phyloP scores from a whole-genome alignment of 225 moss, liverwort and hornwort genomes.

The Rhytidiadelphus loreus region DNA sequence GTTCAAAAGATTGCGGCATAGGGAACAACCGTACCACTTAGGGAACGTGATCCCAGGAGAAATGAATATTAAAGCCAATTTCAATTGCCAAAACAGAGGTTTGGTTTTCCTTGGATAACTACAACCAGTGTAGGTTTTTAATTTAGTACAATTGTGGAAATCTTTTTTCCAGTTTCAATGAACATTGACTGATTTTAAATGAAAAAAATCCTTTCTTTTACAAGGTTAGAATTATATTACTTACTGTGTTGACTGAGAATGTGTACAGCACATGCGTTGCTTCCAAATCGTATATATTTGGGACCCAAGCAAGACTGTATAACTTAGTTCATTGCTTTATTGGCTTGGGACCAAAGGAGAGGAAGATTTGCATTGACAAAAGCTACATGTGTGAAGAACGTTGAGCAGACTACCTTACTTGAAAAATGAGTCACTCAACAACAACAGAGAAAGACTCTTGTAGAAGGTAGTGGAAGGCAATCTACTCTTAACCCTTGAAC shows the following conservation, averaged over 20 bases:
- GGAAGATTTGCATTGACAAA: background rate
- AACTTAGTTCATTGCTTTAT: background rate
- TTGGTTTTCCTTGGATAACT: background rate
- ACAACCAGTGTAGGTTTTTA: background rate
- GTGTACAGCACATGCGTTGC: background rate
- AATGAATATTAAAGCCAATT: background rate
- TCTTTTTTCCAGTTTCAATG: background rate
- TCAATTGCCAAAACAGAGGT: background rate
- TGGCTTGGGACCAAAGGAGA: background rate
- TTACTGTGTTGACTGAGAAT: background rate
- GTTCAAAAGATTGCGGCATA: background rate
- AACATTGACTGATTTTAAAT: background rate
- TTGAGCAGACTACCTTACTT: background rate
- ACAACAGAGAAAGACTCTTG: background rate
- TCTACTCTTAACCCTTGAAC: no score
- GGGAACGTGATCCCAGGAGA: background rate
- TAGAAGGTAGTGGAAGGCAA: background rate
- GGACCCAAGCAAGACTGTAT: background rate
- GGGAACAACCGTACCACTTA: background rate
- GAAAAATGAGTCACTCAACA: background rate
- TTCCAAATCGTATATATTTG: background rate
- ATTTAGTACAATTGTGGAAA: background rate
- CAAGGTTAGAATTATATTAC: background rate
- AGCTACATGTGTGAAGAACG: background rate
- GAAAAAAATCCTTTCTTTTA: background rate